Evolutionary conservation across 371 early-diverging fungal genomes (phyloP), one percentile per base, ranked within the genome.

Genomic region (Coemansia sp.): DNA sequence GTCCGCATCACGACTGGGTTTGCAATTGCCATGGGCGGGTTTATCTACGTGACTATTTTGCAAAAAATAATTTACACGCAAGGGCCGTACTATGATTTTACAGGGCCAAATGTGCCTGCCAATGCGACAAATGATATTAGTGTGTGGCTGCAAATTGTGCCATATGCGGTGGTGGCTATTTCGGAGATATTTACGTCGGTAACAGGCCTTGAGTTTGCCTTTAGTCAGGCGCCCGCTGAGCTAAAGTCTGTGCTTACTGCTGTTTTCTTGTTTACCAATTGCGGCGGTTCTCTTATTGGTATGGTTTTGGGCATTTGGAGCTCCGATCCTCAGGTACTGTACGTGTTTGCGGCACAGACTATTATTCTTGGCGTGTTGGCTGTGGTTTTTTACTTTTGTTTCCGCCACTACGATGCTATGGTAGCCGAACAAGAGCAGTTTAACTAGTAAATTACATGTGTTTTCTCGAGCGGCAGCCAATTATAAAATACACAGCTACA

Each of bases 181-280:
- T 87, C 89, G 39, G 90, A 89, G 83, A 86, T 90, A 42, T 90
- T 92, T 66, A 84, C 89, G 0, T 89, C 89, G 23, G 85, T 88
- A 54, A 91, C 91, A 4, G 92, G 91, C 63, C 82, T 89, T 23
- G 92, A 92, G 81, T 90, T 86, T 69, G 92, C 92, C 9, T 92
- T 86, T 86, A 88, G 85, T 71, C 86, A 87, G 72, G 91, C 92
- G 4, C 86, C 91, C 4, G 82, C 80, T 5, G 83, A 84, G 59
- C 87, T 92, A 84, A 92, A 91, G 83, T 90, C 91, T 2, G 82
- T 90, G 14, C 88, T 91, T 50, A 88, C 88, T 84, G 82, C 91
- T 4, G 62, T 89, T 44, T 91, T 85, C 84, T 79, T 92, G 71
- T 83, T 90, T 59, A 87, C 90, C 47, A 88, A 85, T 79, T 88